phyloP scores from a whole-genome alignment of 441 rosid species.

The Cnidoscolus chayamansa region DNA sequence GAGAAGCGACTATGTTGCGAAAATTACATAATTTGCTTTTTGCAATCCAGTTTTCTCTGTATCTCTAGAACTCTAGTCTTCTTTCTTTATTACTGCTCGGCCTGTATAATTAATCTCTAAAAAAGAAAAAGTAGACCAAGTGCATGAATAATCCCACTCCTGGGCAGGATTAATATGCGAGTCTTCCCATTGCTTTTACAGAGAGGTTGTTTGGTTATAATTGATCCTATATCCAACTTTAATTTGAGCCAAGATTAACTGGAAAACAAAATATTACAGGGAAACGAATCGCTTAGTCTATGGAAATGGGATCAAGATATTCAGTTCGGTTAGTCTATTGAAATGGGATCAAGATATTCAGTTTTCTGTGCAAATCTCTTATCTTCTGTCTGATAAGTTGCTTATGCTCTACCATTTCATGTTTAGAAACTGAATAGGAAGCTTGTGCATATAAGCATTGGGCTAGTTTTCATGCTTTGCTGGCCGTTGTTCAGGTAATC shows the following conservation, averaged over 20 bases:
- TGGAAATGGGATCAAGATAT: neutral
- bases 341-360: neutral
- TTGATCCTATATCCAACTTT: neutral
- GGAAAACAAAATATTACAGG: neutral
- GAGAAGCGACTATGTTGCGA: too few relatives aligned
- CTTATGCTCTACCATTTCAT: slow-evolving; percentile 24
- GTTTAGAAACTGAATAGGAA: slow-evolving; percentile 74
- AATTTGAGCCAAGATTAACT: neutral
- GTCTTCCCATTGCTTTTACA: too few relatives aligned
- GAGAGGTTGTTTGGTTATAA: too few relatives aligned
- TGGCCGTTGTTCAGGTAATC: slow-evolving; percentile 88
- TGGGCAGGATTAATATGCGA: too few relatives aligned
- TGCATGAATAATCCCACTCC: too few relatives aligned
- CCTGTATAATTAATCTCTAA: too few relatives aligned
- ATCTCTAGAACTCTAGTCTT: too few relatives aligned
- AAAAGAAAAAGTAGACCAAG: too few relatives aligned
- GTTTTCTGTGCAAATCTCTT: neutral
- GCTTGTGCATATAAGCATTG: slow-evolving; percentile 85
- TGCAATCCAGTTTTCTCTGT: too few relatives aligned
- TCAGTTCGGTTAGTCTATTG: neutral
- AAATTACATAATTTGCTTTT: too few relatives aligned
- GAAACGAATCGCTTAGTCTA: neutral
- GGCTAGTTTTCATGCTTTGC: slow-evolving; percentile 81
- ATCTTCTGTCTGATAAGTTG: neutral
- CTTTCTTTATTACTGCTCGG: too few relatives aligned